Percentiles rank a stretch among this genome's conserved stretches.
These are phyloP conservation scores for Trichoderma semiorbis DNA, from an alignment of 2,329 filamentous ascomycete genomes.

Conservation along the genomic window DNA sequence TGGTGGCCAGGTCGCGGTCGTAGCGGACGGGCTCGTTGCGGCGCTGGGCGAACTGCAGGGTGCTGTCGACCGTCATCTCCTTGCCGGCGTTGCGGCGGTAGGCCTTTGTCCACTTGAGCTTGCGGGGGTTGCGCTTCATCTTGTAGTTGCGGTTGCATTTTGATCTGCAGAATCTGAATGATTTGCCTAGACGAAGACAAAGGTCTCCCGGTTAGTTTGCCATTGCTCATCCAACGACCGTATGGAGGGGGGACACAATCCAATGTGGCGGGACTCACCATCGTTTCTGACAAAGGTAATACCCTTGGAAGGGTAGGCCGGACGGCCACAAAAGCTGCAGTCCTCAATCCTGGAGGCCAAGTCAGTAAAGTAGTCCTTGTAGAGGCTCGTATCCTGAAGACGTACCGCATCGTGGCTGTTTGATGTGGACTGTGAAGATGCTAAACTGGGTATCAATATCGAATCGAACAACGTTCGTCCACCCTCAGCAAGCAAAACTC, in stretches of 20 bases:
- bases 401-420: conserved; percentile 19
- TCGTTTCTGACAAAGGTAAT: conserved; percentile 52
- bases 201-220: background rate
- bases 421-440: conserved; percentile 16
- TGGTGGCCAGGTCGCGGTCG: conserved; percentile 84
- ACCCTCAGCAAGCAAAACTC: conserved; percentile 13
- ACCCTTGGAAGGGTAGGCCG: conserved; percentile 54
- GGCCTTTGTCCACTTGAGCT: conserved; percentile 95
- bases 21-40: conserved; percentile 95
- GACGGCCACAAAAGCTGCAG: conserved; percentile 47
- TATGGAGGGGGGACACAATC: background rate
- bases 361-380: background rate
- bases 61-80: conserved; percentile 88
- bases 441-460: conserved; percentile 10
- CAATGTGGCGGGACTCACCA: conserved; percentile 28
- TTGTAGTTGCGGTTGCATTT: conserved; percentile 74
- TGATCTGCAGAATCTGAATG: conserved; percentile 58
- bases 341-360: conserved; percentile 38
- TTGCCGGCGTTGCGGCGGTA: conserved; percentile 79
- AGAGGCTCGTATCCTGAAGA: background rate
- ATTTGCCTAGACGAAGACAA: conserved; percentile 34
- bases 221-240: background rate
- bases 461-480: background rate
- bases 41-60: conserved; percentile 85
- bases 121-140: conserved; percentile 97